A percentile compares a stretch with the other conserved stretches of the same genome.
Conservation (phyloP, 371 early-diverging fungal genomes). For the Globomyces sp. region DNA sequence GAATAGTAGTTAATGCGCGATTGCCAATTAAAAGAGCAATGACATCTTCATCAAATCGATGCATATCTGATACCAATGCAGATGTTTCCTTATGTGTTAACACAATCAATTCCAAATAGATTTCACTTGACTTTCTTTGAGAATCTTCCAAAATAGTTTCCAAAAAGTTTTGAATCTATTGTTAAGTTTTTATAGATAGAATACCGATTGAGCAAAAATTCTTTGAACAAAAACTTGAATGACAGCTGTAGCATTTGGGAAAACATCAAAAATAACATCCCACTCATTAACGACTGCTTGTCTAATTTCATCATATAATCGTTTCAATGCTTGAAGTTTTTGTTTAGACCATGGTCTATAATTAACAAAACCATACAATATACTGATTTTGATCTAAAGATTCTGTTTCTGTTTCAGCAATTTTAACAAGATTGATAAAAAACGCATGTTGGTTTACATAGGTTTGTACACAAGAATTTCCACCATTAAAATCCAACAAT, state of each 20-base stretch:
- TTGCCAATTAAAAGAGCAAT: slow-evolving; percentile 26
- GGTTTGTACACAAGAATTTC: slow-evolving; percentile 86
- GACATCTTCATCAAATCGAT: slow-evolving; percentile 55
- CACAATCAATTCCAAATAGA: slow-evolving; percentile 76
- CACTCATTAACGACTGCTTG: slow-evolving; percentile 83
- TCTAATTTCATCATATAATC: slow-evolving; percentile 79
- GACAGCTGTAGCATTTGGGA: slow-evolving; percentile 87
- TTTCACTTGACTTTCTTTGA: slow-evolving; percentile 64
- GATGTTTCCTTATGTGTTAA: slow-evolving; percentile 75
- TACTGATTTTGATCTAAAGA: neutral
- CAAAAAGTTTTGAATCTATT: slow-evolving; percentile 72
- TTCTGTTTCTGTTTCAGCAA: slow-evolving; percentile 32
- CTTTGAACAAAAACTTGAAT: slow-evolving; percentile 92
- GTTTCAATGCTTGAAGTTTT: slow-evolving; percentile 53
- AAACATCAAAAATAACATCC: slow-evolving; percentile 82
- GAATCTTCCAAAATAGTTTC: slow-evolving; percentile 74
- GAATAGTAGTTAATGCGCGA: slow-evolving; percentile 23
- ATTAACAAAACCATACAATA: slow-evolving; percentile 5
- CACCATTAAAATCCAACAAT: slow-evolving; percentile 92
- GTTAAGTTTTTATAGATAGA: slow-evolving; percentile 51
- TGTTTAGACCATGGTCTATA: slow-evolving; percentile 2
- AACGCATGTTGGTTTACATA: slow-evolving; percentile 97
- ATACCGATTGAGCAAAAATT: slow-evolving; percentile 84
- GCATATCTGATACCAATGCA: slow-evolving; percentile 71
- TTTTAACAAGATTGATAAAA: slow-evolving; percentile 78